These are phyloP conservation scores for Neofusicoccum sp. DNA, from an alignment of 2,329 filamentous ascomycete genomes.

Conservation along the genomic window DNA sequence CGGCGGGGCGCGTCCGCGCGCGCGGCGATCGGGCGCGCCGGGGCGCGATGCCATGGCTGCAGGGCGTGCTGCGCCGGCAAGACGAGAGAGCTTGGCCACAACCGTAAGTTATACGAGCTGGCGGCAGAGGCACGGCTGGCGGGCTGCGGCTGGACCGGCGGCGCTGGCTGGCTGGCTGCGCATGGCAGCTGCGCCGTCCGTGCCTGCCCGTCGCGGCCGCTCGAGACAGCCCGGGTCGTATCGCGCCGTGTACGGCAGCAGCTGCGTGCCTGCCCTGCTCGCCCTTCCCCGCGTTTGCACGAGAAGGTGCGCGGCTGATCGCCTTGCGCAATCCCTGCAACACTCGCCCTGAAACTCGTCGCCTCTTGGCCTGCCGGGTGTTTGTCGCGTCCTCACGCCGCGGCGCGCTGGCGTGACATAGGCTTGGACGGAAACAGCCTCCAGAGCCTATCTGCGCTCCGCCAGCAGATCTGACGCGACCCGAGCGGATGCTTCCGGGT, in stretches of 20 bases:
- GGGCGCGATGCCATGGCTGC: not conserved
- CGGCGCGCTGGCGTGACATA: not conserved
- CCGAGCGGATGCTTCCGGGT: slow-evolving; percentile 1
- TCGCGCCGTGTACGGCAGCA: not conserved
- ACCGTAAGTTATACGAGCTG: not conserved
- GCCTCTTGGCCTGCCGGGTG: not conserved
- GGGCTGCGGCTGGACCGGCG: not conserved
- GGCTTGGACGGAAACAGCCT: not conserved
- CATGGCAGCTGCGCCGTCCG: not conserved
- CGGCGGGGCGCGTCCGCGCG: not conserved
- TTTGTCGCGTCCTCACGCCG: not conserved
- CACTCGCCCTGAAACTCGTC: slow-evolving; percentile 1
- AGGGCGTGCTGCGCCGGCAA: not conserved
- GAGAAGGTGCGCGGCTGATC: not conserved
- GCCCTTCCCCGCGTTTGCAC: slow-evolving; percentile 7
- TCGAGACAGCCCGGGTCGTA: slow-evolving; percentile 10
- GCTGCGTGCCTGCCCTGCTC: not conserved
- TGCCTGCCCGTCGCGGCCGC: not conserved
- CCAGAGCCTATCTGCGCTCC: not conserved
- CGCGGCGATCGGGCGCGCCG: not conserved
- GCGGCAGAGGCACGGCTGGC: not conserved
- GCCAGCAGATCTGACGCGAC: not conserved
- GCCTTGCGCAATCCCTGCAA: not conserved
- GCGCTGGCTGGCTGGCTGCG: not conserved
- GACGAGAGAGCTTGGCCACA: slow-evolving; percentile 9